Conservation (phyloP, 495 filamentous ascomycete species). For the Hypoxylon trugodes region DNA sequence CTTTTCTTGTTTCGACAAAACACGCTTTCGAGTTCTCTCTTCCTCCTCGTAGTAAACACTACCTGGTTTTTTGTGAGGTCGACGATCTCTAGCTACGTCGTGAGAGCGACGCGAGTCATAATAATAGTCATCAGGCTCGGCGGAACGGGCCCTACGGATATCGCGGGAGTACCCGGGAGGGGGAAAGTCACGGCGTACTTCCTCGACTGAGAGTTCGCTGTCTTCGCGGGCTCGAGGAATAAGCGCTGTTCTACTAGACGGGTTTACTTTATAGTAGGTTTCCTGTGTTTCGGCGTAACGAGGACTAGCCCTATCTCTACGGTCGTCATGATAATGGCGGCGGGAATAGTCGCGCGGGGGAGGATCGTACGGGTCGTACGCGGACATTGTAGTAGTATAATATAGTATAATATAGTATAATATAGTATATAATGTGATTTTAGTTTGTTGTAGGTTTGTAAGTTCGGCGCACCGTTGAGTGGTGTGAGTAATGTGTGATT, state of each 20-base stretch:
- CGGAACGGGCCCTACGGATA: constrained; percentile 61
- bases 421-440: no score
- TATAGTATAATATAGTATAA: no score
- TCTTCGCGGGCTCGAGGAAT: constrained; percentile 64
- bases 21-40: constrained; percentile 53
- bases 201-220: constrained; percentile 70
- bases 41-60: constrained; percentile 56
- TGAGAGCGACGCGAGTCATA: constrained; percentile 52
- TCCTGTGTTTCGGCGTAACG: constrained; percentile 60
- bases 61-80: constrained; percentile 45
- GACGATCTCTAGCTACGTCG: constrained; percentile 54
- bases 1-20: constrained; percentile 64
- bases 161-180: constrained; percentile 64
- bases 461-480: no score
- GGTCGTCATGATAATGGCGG: constrained; percentile 58
- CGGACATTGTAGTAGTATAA: constrained; percentile 55
- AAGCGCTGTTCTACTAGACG: constrained; percentile 54
- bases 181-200: constrained; percentile 72
- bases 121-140: constrained; percentile 57
- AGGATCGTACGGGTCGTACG: constrained; percentile 58
- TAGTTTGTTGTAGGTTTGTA: background rate
- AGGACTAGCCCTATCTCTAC: constrained; percentile 53
- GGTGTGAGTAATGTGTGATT: no score
- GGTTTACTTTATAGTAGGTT: constrained; percentile 55
- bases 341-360: constrained; percentile 51